Conservation (phyloP, 352 stramenopile genomes). For the Pythium graminicola region DNA sequence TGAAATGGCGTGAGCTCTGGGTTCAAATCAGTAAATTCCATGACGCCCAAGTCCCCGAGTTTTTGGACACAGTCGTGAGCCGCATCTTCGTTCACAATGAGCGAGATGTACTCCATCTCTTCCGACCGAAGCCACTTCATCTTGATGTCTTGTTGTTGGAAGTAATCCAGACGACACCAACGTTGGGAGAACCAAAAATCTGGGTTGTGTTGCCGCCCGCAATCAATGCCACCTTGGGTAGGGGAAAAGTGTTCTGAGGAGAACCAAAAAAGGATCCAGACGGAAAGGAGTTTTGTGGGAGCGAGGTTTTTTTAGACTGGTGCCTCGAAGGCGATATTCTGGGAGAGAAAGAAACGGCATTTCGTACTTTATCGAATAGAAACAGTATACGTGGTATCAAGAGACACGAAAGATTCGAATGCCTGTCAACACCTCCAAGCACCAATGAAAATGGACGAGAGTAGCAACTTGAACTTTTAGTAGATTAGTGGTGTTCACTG, state of each 20-base stretch:
- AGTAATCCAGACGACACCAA: neutral
- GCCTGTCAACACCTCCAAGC: constrained; percentile 3
- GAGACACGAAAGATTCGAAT: neutral
- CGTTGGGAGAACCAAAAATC: neutral
- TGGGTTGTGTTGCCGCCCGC: too few species aligned
- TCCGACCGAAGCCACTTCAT: constrained; percentile 97
- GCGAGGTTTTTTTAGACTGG: constrained; percentile 19
- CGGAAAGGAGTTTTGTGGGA: neutral
- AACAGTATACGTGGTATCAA: neutral
- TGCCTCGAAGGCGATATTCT: constrained; percentile 3
- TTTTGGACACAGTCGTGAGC: constrained; percentile 96
- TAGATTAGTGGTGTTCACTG: constrained; percentile 1
- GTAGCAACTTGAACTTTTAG: neutral
- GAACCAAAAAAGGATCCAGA: constrained; percentile 10
- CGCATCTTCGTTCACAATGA: constrained; percentile 98
- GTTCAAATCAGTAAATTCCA: constrained; percentile 99
- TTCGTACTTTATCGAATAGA: constrained; percentile 6
- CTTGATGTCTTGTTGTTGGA: constrained; percentile 1
- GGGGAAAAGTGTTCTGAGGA: constrained; percentile 1
- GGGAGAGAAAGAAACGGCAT: constrained; percentile 8
- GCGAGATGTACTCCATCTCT: constrained; percentile 98
- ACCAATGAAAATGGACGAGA: neutral
- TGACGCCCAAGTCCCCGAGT: constrained; percentile 92
- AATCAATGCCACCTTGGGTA: too few species aligned
- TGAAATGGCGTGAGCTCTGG: constrained; percentile 98